Percentiles rank a stretch among this genome's conserved stretches.
Conservation (phyloP, 768 basidiomycete species). For the Rickenella mellea region DNA sequence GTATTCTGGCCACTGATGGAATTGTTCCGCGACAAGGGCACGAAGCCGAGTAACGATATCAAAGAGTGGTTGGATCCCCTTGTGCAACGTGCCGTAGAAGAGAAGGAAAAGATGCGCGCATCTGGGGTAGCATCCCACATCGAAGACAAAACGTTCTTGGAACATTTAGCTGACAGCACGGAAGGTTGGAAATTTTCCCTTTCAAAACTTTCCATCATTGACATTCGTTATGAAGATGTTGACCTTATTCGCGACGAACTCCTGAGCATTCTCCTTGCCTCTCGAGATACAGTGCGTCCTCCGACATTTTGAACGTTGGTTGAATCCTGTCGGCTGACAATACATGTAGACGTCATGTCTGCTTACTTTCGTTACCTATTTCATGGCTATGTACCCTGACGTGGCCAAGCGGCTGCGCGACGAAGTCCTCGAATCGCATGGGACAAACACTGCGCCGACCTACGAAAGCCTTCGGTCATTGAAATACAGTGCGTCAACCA, state of each 20-base stretch:
- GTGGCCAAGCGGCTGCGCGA: slow-evolving; percentile 41
- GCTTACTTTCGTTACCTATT: slow-evolving; percentile 62
- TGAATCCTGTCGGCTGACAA: slow-evolving; percentile 2
- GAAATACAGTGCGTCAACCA: slow-evolving; percentile 48
- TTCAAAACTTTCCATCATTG: not conserved
- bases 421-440: slow-evolving; percentile 53
- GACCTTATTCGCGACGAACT: slow-evolving; percentile 67
- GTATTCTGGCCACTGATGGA: slow-evolving; percentile 34
- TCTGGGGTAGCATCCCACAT: slow-evolving; percentile 28
- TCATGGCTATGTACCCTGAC: slow-evolving; percentile 56
- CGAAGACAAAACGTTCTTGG: slow-evolving; percentile 52
- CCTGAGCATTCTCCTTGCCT: slow-evolving; percentile 67
- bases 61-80: slow-evolving; percentile 50
- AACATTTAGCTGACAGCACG: slow-evolving; percentile 58
- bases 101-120: slow-evolving; percentile 28
- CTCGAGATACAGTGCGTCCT: slow-evolving; percentile 61
- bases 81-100: slow-evolving; percentile 40
- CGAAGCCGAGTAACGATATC: slow-evolving; percentile 24
- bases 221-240: slow-evolving; percentile 32
- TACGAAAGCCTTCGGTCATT: slow-evolving; percentile 48
- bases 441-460: slow-evolving; percentile 35
- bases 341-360: slow-evolving; percentile 51
- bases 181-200: slow-evolving; percentile 33
- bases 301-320: not conserved
- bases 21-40: slow-evolving; percentile 27